These are phyloP conservation scores for Fusarium torreyae DNA, from an alignment of 2,329 filamentous ascomycete genomes.

Conservation along the genomic window DNA sequence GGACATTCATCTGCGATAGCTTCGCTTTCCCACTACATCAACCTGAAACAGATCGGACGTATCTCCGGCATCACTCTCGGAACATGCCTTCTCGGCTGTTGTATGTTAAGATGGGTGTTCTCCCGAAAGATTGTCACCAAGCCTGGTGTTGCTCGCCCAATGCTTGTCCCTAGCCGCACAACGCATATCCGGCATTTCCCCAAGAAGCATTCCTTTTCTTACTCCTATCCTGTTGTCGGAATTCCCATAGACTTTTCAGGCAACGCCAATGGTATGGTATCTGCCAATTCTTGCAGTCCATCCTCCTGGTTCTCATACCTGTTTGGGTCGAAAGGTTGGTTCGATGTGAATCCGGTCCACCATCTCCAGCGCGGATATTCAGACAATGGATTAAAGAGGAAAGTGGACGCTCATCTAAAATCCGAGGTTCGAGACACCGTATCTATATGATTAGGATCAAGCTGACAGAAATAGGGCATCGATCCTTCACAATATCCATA, in stretches of 20 bases:
- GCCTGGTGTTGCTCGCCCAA: slow-evolving; percentile 52
- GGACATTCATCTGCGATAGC: slow-evolving; percentile 16
- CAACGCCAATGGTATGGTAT: slow-evolving; percentile 69
- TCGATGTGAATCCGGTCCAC: slow-evolving; percentile 71
- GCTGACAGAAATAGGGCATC: slow-evolving; percentile 63
- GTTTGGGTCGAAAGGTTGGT: slow-evolving; percentile 63
- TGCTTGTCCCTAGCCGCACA: slow-evolving; percentile 76
- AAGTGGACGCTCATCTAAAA: slow-evolving; percentile 72
- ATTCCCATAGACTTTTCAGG: slow-evolving; percentile 76
- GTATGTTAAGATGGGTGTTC: neutral
- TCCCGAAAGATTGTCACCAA: neutral
- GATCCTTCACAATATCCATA: slow-evolving; percentile 73
- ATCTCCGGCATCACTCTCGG: neutral
- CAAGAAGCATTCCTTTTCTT: slow-evolving; percentile 76
- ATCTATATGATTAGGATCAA: neutral
- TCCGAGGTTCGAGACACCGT: slow-evolving; percentile 63
- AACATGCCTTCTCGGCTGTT: slow-evolving; percentile 1
- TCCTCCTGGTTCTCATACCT: slow-evolving; percentile 51
- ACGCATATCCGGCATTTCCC: slow-evolving; percentile 78
- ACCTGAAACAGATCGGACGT: slow-evolving; percentile 9
- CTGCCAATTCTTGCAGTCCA: slow-evolving; percentile 55
- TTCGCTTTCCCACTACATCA: slow-evolving; percentile 9
- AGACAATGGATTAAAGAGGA: slow-evolving; percentile 71
- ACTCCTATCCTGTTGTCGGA: slow-evolving; percentile 79
- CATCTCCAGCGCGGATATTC: slow-evolving; percentile 71